Evolutionary conservation across 2,329 filamentous ascomycete genomes (phyloP).

Genomic region (Apiospora sp.): DNA sequence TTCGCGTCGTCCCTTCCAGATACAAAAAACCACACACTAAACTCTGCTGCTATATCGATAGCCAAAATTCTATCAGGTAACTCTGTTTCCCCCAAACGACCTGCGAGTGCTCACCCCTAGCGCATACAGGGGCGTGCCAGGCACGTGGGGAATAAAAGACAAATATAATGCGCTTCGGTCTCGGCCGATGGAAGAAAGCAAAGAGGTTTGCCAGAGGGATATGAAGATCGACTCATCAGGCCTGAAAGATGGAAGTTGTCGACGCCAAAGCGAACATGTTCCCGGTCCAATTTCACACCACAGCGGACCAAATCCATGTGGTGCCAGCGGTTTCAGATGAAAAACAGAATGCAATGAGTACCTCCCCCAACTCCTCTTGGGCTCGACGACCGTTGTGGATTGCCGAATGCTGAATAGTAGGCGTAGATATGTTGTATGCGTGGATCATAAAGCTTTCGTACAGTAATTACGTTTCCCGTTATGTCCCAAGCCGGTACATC

Average conservation of each 20-base stretch:
- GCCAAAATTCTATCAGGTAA: constrained; percentile 34
- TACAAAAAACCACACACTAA: constrained; percentile 26
- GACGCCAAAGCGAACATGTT: neutral
- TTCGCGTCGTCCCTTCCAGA: constrained; percentile 24
- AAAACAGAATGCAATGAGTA: constrained; percentile 29
- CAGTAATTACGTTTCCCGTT: constrained; percentile 42
- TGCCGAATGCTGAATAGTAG: constrained; percentile 33
- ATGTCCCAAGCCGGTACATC: constrained; percentile 35
- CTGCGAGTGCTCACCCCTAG: constrained; percentile 13
- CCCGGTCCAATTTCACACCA: neutral
- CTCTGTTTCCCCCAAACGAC: neutral
- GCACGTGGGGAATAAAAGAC: constrained; percentile 8
- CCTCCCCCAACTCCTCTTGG: constrained; percentile 40
- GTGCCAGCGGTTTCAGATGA: constrained; percentile 15
- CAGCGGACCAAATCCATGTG: neutral
- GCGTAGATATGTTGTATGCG: constrained; percentile 35
- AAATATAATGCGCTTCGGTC: constrained; percentile 17
- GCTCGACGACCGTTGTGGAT: constrained; percentile 32
- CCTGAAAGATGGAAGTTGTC: neutral
- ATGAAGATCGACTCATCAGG: neutral
- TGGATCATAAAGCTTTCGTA: constrained; percentile 41
- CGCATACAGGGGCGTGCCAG: constrained; percentile 12
- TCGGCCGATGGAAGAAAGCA: constrained; percentile 17
- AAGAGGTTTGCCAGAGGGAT: constrained; percentile 3
- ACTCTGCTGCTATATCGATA: constrained; percentile 30